phyloP scores from a whole-genome alignment of 768 basidiomycete genomes.

The Guyanaporus albipodus region DNA sequence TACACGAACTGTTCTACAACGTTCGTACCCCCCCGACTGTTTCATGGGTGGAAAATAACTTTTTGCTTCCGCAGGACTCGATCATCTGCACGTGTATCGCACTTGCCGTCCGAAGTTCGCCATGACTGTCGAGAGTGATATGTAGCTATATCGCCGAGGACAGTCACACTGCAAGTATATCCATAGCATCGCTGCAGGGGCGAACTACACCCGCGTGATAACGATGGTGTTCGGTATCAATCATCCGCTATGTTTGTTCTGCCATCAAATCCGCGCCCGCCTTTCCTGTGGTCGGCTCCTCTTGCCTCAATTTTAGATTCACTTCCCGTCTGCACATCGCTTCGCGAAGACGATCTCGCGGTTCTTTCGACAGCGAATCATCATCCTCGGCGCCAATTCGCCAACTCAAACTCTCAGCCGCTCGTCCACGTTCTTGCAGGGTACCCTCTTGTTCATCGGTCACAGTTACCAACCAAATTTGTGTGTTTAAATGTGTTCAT shows the following conservation, averaged over 20 bases:
- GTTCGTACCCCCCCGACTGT: conserved; percentile 43
- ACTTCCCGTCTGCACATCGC: conserved; percentile 18
- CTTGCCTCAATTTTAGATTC: conserved; percentile 21
- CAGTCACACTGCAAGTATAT: conserved; percentile 19
- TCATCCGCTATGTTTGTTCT: conserved; percentile 20
- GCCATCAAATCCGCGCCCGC: conserved; percentile 12
- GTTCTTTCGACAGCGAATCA: conserved; percentile 11
- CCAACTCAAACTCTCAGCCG: conserved; percentile 7
- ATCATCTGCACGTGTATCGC: conserved; percentile 64
- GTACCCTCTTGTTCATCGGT: neutral
- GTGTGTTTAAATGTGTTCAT: conserved; percentile 2
- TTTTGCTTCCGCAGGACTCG: conserved; percentile 51
- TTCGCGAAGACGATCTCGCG: conserved; percentile 20
- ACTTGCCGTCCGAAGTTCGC: conserved; percentile 51
- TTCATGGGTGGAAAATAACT: conserved; percentile 5
- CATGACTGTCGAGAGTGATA: conserved; percentile 18
- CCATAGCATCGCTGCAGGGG: conserved; percentile 14
- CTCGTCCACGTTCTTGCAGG: neutral
- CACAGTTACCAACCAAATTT: neutral
- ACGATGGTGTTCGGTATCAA: conserved; percentile 16
- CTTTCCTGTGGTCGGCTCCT: conserved; percentile 10
- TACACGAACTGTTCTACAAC: conserved; percentile 76
- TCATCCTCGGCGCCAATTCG: conserved; percentile 5
- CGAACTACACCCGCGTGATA: conserved; percentile 16
- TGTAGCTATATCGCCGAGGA: conserved; percentile 24